Base-by-base conservation (phyloP, 2,329 filamentous ascomycete genomes). In the Penicillium verrucosum region DNA sequence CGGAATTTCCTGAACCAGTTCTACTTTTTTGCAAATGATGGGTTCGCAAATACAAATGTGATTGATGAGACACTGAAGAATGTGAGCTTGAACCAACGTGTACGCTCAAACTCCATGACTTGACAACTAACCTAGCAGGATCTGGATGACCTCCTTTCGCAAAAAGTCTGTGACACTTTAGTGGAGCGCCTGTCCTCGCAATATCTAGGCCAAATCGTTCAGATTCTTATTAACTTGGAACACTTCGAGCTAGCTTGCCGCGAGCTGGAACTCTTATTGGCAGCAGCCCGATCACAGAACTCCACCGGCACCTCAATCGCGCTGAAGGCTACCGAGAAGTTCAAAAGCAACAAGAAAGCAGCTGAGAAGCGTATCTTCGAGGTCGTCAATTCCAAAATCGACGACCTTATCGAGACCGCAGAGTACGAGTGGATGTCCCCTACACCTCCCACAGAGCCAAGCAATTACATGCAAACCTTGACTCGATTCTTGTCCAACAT, bases 321-420 rank as follows among this genome's bases (percentile, higher is more conserved):
- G 4, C 81, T 97, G 5, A 83, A 83, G 27, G 94, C 95, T 0
- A 97, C 94, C 0, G 88, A 91, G 63, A 85, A 90, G 58, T 99
- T 99, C 73, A 83, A 86, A 40, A 87, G 83, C 67, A 92, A 96
- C 70, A 97, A 97, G 77, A 97, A 97, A 77, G 92, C 89, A 1
- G 94, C 94, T 0, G 93, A 97, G 71, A 96, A 97, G 76, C 89
- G 95, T 34, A 97, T 99, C 56, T 99, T 99, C 70, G 95, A 99
- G 75, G 83, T 99, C 0, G 94, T 99, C 61, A 97, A 99, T 77
- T 95, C 90, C 56, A 99, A 99, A 78, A 97, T 99, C 66, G 93
- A 97, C 69, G 94, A 99, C 71, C 83, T 99, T 11, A 89, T 99
- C 53, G 93, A 97, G 67, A 97, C 92, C 0, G 93, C 94, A 32